Conservation (phyloP, 768 basidiomycete species). For the Butyriboletus loyo region DNA sequence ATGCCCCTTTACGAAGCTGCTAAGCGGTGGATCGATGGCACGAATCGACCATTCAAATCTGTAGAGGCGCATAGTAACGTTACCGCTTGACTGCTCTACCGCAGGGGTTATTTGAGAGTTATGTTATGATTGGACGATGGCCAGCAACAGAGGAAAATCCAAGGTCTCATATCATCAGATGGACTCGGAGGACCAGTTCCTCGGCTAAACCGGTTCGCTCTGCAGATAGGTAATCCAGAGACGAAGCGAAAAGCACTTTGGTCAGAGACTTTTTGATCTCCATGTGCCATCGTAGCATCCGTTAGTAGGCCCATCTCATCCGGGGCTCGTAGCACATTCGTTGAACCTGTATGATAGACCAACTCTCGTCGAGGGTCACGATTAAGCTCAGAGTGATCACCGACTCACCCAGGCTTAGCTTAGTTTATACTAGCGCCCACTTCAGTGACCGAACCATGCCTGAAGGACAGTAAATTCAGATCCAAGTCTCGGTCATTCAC, state of each 20-base stretch:
- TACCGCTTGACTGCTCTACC: no score
- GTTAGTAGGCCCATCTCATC: constrained; percentile 43
- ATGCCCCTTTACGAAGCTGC: constrained; percentile 41
- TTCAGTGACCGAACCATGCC: constrained; percentile 48
- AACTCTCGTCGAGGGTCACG: not conserved
- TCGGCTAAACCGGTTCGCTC: no score
- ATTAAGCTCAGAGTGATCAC: not conserved
- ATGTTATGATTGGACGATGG: no score
- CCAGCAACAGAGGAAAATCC: no score
- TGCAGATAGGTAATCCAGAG: constrained; percentile 42
- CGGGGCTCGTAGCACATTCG: constrained; percentile 48
- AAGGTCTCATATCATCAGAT: no score
- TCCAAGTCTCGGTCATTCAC: not conserved
- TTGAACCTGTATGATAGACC: constrained; percentile 37
- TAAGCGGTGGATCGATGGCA: constrained; percentile 43
- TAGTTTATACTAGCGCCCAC: constrained; percentile 56
- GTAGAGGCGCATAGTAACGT: no score
- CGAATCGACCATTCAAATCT: constrained; percentile 62
- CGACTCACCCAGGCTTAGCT: constrained; percentile 45
- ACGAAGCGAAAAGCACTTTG: constrained; percentile 37
- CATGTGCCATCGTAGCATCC: constrained; percentile 38
- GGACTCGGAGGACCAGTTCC: no score
- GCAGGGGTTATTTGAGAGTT: no score
- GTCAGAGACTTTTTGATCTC: constrained; percentile 33
- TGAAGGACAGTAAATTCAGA: constrained; percentile 16